Conservation (phyloP, 2,329 filamentous ascomycete genomes). For the Curvularia hawaiiensis region DNA sequence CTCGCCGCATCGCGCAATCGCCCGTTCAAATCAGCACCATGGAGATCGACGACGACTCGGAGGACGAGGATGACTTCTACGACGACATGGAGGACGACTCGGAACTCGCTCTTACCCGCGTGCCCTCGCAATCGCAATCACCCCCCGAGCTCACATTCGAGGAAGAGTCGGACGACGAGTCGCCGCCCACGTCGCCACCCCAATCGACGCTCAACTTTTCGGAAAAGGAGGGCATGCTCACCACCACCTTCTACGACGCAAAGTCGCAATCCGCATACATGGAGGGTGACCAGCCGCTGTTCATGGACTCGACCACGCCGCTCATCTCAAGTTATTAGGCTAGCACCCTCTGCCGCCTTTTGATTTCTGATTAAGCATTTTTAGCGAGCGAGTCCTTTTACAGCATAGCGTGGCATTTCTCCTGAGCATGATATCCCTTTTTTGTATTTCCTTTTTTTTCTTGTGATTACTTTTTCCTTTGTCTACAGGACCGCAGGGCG, state of each 20-base stretch:
- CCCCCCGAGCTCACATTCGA: constrained; percentile 58
- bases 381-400: constrained; percentile 45
- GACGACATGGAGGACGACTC: constrained; percentile 55
- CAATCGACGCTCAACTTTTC: constrained; percentile 52
- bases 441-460: constrained; percentile 6
- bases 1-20: constrained; percentile 48
- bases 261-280: constrained; percentile 45
- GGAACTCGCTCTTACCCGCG: constrained; percentile 53
- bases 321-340: constrained; percentile 50
- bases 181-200: constrained; percentile 54
- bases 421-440: constrained; percentile 38
- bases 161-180: constrained; percentile 56
- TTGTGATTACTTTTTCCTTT: constrained; percentile 18
- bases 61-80: constrained; percentile 53
- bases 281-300: constrained; percentile 47
- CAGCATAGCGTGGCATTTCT: constrained; percentile 31
- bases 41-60: constrained; percentile 49
- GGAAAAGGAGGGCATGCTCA: constrained; percentile 55
- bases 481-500: constrained; percentile 18
- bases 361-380: constrained; percentile 46
- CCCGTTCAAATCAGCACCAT: constrained; percentile 51
- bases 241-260: constrained; percentile 52
- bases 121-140: constrained; percentile 51
- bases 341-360: constrained; percentile 34
- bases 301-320: constrained; percentile 49